Conservation (phyloP, 495 filamentous ascomycete species). For the Aspergillus sparsus region DNA sequence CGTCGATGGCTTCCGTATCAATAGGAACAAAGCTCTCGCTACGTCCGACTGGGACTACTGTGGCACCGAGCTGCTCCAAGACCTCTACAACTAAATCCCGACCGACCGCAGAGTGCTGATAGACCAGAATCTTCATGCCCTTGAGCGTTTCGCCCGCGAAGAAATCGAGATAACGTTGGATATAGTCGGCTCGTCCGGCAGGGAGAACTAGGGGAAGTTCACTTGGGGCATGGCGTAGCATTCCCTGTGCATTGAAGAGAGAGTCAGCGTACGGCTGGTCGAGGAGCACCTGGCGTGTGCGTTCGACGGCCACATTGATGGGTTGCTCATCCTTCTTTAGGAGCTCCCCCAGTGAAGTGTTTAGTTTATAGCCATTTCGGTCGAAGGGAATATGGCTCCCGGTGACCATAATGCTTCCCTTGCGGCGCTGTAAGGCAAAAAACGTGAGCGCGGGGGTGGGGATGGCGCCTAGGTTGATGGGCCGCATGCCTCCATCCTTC, state of each 20-base stretch:
- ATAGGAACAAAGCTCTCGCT: constrained; percentile 34
- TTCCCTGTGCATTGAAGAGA: constrained; percentile 31
- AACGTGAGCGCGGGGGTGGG: constrained; percentile 32
- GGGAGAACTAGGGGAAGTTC: constrained; percentile 12
- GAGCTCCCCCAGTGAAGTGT: constrained; percentile 32
- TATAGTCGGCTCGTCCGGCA: constrained; percentile 24
- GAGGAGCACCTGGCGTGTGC: constrained; percentile 21
- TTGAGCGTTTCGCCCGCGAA: constrained; percentile 28
- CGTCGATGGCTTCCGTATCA: constrained; percentile 35
- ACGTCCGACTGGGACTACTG: constrained; percentile 26
- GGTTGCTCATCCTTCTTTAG: constrained; percentile 33
- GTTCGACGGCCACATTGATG: constrained; percentile 27
- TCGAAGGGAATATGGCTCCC: constrained; percentile 37
- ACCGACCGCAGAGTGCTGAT: constrained; percentile 35
- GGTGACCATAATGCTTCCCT: constrained; percentile 37
- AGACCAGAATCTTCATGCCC: constrained; percentile 29
- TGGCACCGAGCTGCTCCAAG: constrained; percentile 25
- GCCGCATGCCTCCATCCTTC: constrained; percentile 28
- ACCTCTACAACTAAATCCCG: constrained; percentile 28
- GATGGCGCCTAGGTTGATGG: constrained; percentile 32
- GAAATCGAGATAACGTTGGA: constrained; percentile 31
- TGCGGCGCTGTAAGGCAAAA: constrained; percentile 27
- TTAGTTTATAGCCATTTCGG: constrained; percentile 36
- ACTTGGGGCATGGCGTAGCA: constrained; percentile 19
- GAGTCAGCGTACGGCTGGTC: constrained; percentile 26